These are phyloP conservation scores for Mortierella sp. DNA, from an alignment of 371 early-diverging fungal genomes.

Conservation along the genomic window DNA sequence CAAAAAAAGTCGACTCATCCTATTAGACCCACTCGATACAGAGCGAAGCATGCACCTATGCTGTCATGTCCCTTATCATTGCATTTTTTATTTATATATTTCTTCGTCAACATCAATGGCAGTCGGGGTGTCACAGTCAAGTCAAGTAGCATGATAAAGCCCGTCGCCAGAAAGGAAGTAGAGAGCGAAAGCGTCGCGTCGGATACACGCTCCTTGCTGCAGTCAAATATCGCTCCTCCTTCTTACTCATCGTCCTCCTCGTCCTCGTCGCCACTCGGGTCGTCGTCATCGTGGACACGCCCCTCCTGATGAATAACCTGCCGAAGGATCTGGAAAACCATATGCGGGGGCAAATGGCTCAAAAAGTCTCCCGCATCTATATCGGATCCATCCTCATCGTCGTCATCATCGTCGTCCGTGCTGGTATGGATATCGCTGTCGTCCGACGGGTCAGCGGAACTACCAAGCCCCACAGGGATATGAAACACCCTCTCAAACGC, in stretches of 20 bases:
- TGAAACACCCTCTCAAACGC: constrained; percentile 14
- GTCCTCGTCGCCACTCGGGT: background rate
- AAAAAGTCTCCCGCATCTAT: constrained; percentile 12
- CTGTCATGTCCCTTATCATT: no score
- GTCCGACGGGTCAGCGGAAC: background rate
- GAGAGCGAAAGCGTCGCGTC: background rate
- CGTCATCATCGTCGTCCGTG: constrained; percentile 17
- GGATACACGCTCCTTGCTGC: background rate
- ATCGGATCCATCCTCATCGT: constrained; percentile 18
- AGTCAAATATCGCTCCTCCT: background rate
- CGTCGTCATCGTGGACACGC: background rate
- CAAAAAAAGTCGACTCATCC: background rate
- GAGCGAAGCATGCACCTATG: no score
- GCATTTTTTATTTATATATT: no score
- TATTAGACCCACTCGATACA: no score
- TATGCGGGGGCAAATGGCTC: background rate
- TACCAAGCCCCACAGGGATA: background rate
- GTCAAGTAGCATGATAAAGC: no score
- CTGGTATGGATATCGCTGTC: background rate
- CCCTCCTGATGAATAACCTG: constrained; percentile 4
- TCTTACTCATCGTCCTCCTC: background rate
- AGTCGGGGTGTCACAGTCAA: no score
- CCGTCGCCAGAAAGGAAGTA: background rate
- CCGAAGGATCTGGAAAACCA: constrained; percentile 13
- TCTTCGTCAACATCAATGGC: no score